Conservation (phyloP, 805 yeast genomes). For the Metschnikowia amazonensis region DNA sequence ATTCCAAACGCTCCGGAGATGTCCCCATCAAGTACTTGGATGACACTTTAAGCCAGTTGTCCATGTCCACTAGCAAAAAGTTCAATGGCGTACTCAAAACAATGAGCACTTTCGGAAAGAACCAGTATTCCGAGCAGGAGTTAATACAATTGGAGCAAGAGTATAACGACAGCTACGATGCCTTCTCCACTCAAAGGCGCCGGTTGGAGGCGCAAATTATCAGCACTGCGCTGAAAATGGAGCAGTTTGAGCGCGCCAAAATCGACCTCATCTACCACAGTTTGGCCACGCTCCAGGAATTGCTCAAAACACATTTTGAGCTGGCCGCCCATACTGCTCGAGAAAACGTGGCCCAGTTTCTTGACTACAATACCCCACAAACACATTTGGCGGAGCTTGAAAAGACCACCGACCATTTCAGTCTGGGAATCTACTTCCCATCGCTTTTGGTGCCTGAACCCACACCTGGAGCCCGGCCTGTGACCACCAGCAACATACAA, state of each 20-base stretch:
- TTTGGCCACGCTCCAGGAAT: constrained; percentile 32
- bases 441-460: constrained; percentile 30
- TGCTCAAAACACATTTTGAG: constrained; percentile 18
- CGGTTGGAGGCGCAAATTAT: constrained; percentile 29
- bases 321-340: not conserved
- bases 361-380: not conserved
- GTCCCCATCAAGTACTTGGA: constrained; percentile 7
- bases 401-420: constrained; percentile 22
- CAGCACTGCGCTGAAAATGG: constrained; percentile 22
- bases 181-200: constrained; percentile 30
- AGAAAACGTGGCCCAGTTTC: constrained; percentile 1
- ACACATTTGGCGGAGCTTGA: constrained; percentile 15
- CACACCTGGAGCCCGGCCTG: constrained; percentile 6
- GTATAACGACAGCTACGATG: constrained; percentile 34
- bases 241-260: constrained; percentile 33
- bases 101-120: constrained; percentile 30
- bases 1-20: not conserved
- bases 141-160: constrained; percentile 25
- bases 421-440: constrained; percentile 41
- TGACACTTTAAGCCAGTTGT: constrained; percentile 19
- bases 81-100: constrained; percentile 32
- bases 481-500: constrained; percentile 25
- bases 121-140: constrained; percentile 27
- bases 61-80: constrained; percentile 25
- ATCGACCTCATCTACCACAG: constrained; percentile 32